Percentiles rank a stretch among this genome's conserved stretches.
Evolutionary conservation across 139 green algal species (phyloP).

Genomic region (Mesotaenium endlicherianum): DNA sequence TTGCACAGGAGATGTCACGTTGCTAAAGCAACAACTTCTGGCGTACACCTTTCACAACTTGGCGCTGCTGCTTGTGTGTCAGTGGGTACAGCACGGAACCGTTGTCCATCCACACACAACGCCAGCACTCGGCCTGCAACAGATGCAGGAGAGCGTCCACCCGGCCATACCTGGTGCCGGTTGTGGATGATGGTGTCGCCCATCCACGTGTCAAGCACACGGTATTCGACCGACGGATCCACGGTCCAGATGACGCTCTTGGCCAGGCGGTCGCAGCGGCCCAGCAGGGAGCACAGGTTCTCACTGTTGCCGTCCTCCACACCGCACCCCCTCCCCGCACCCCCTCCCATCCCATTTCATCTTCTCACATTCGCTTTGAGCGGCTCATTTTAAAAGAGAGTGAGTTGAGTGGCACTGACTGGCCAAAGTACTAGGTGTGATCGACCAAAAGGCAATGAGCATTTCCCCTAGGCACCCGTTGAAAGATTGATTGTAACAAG

Average conservation of each 20-base stretch:
- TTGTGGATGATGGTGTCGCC: conserved; percentile 74
- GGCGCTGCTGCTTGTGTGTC: no score
- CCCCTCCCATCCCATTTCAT: no score
- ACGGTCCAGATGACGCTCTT: conserved; percentile 91
- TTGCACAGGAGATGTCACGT: background rate
- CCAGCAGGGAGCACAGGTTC: conserved; percentile 81
- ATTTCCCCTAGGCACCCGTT: no score
- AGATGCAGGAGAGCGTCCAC: background rate
- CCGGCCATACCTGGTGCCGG: conserved; percentile 62
- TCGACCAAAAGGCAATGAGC: no score
- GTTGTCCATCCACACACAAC: background rate
- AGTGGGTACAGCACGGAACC: background rate
- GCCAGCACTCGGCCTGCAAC: background rate
- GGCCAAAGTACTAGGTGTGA: no score
- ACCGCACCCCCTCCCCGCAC: no score
- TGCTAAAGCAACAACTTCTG: background rate
- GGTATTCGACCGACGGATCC: conserved; percentile 52
- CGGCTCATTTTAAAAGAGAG: no score
- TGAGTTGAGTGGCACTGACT: no score
- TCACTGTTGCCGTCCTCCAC: no score
- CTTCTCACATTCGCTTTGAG: no score
- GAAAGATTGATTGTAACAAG: no score
- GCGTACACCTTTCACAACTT: no score
- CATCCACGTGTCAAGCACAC: conserved; percentile 62
- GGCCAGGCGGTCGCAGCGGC: conserved; percentile 75